These are phyloP conservation scores for Dioszegia aurantiaca DNA, from an alignment of 768 basidiomycete species.

Conservation along the genomic window DNA sequence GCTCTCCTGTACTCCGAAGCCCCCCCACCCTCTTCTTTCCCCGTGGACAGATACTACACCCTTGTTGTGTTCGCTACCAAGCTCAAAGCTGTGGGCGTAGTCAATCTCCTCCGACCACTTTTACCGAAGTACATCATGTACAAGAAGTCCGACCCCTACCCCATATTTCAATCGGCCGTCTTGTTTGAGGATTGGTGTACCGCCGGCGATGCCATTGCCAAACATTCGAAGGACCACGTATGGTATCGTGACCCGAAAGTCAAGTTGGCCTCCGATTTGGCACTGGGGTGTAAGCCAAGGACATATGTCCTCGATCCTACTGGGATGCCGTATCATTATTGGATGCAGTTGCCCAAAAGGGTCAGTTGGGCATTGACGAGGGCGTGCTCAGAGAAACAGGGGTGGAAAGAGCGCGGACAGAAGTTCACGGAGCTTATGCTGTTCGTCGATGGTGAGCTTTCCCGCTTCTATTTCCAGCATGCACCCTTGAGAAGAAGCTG, in stretches of 20 bases:
- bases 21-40: not conserved
- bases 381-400: conserved; percentile 1
- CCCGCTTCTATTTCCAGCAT: not conserved
- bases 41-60: not conserved
- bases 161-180: conserved; percentile 6
- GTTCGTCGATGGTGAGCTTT: conserved; percentile 12
- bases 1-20: not conserved
- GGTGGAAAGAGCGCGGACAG: conserved; percentile 13
- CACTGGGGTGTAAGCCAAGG: conserved; percentile 10
- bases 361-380: conserved; percentile 11
- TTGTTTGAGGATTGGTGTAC: conserved; percentile 1
- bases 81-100: not conserved
- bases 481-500: not conserved
- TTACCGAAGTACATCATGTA: not conserved
- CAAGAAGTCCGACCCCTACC: conserved; percentile 8
- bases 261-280: not conserved
- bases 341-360: conserved; percentile 20
- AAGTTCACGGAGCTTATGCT: conserved; percentile 10
- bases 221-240: not conserved
- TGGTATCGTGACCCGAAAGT: not conserved
- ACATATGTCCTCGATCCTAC: conserved; percentile 3
- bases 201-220: conserved; percentile 6
- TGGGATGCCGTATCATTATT: conserved; percentile 16
- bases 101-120: not conserved
- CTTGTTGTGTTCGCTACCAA: not conserved